Evolutionary conservation across 1,284 basidiomycete genomes (phyloP).

Genomic region (Boletus mariae): DNA sequence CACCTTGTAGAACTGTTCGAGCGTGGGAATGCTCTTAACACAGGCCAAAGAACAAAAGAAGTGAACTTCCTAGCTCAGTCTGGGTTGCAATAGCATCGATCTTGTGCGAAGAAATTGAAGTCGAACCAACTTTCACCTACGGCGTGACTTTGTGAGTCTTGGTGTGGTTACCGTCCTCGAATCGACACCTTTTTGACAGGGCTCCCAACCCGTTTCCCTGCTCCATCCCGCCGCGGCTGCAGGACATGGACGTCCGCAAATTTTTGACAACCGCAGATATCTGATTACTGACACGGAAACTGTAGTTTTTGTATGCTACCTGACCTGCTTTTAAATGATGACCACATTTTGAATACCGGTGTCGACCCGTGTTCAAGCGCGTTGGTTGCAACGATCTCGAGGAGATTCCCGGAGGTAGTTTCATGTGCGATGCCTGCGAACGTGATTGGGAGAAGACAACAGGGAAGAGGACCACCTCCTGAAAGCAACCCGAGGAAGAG

Average conservation of each 20-base stretch:
- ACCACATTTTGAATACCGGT: too few relatives aligned
- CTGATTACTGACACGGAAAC: not conserved
- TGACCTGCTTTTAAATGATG: not conserved
- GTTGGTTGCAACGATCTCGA: too few relatives aligned
- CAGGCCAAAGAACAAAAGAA: too few relatives aligned
- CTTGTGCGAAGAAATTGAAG: not conserved
- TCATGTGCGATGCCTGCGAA: too few relatives aligned
- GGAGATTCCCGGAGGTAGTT: too few relatives aligned
- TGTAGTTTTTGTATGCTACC: not conserved
- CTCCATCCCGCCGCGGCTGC: not conserved
- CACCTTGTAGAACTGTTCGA: conserved; percentile 21
- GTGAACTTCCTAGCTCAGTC: not conserved
- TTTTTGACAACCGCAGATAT: not conserved
- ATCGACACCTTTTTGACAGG: not conserved
- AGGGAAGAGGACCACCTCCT: too few relatives aligned
- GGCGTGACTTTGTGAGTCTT: not conserved
- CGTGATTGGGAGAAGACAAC: too few relatives aligned
- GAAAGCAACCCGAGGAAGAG: too few relatives aligned
- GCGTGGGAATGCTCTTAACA: conserved; percentile 2
- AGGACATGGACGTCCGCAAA: not conserved
- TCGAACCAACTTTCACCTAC: not conserved
- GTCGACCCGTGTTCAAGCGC: too few relatives aligned
- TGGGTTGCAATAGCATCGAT: not conserved
- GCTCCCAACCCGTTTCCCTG: not conserved
- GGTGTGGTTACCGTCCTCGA: not conserved